Conservation (phyloP, 2,329 filamentous ascomycete genomes). For the Phyllosticta citrichinensis region DNA sequence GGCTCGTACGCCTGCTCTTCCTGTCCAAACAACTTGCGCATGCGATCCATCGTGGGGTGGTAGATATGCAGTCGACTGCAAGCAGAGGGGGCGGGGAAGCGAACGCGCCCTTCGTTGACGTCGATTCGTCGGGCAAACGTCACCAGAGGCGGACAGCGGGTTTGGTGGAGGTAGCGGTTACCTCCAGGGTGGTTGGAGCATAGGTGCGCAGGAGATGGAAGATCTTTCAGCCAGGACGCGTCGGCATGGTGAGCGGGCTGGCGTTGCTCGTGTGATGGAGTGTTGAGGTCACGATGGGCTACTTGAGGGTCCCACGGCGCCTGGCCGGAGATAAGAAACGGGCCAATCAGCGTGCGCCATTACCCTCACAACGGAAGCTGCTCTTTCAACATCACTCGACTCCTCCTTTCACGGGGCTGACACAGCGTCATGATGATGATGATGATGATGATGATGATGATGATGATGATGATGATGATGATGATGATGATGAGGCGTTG, state of each 20-base stretch:
- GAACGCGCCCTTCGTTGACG: not conserved
- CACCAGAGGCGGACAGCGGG: not conserved
- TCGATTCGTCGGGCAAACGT: not conserved
- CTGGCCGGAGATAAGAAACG: not conserved
- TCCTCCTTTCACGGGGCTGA: too few species aligned
- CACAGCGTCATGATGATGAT: too few species aligned
- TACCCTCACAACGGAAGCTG: not conserved
- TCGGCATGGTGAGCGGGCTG: not conserved
- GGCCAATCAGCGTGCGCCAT: not conserved
- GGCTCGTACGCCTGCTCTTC: conserved; percentile 26
- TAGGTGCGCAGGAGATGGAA: not conserved
- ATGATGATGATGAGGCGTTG: too few species aligned
- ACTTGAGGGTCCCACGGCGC: not conserved
- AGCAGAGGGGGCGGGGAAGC: not conserved
- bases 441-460: too few species aligned
- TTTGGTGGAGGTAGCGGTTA: not conserved
- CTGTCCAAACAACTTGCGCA: conserved; percentile 21
- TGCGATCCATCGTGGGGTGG: conserved; percentile 23
- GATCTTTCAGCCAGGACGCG: not conserved
- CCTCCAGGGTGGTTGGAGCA: not conserved
- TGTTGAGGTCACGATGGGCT: not conserved
- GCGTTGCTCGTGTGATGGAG: not conserved
- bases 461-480: too few species aligned
- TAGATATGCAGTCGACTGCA: not conserved
- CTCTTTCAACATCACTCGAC: not conserved